Evolutionary conservation across 257 asterid genomes (phyloP).

Genomic region (Rauvolfia tetraphylla): DNA sequence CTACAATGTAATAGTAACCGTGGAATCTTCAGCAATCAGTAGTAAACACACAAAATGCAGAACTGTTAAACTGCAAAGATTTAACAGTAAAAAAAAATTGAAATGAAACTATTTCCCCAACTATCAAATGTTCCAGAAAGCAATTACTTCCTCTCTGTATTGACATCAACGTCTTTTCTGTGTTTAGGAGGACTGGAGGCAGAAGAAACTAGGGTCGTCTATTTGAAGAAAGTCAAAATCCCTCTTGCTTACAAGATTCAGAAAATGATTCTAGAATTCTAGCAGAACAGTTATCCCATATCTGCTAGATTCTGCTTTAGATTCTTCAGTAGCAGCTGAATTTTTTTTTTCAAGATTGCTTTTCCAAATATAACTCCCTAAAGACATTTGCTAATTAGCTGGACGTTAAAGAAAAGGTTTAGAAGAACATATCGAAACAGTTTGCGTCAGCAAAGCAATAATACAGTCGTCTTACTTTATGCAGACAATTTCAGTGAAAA

Average conservation of each 20-base stretch:
- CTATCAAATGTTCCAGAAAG: neutral
- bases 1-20: neutral
- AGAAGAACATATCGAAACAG: neutral
- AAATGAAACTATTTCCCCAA: too few relatives aligned
- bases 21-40: too few relatives aligned
- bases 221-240: neutral
- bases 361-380: neutral
- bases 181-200: neutral
- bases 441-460: neutral
- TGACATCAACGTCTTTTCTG: neutral
- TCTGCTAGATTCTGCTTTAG: neutral
- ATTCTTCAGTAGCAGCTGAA: neutral
- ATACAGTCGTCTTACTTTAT: neutral
- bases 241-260: neutral
- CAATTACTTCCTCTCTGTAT: neutral
- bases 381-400: neutral
- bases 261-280: neutral
- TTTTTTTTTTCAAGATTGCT: neutral
- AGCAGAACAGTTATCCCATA: neutral
- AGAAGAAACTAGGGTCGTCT: neutral
- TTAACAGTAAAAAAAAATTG: too few relatives aligned
- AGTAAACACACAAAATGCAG: neutral
- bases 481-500: neutral
- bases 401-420: neutral
- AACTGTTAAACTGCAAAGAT: too few relatives aligned